Base-by-base conservation (phyloP, 805 yeast genomes). In the Metschnikowia lachancei region DNA sequence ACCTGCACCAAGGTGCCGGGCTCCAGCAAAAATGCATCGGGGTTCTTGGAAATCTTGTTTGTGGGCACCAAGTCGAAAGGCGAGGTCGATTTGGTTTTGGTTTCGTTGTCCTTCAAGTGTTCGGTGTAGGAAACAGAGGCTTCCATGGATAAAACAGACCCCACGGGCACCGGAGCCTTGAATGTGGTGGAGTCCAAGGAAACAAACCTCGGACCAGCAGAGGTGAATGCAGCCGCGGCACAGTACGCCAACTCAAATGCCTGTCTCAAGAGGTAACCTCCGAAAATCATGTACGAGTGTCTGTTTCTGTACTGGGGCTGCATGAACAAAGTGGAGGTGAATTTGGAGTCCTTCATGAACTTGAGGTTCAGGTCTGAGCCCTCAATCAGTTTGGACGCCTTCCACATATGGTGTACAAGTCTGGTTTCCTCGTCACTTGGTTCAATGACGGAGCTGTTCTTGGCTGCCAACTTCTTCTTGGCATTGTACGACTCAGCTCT, bases 231-330 rank as follows among this genome's bases (percentile, higher is more conserved):
- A 5, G 96, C 96, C 7, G 96, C 89, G 14, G 92, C 81, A 67
- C 96, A 89, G 63, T 90, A 91, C 1, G 96, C 97, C 59, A 91
- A 78, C 64, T 91, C 98, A 63, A 91, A 91, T 2, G 96, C 82
- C 67, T 90, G 96, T 65, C 97, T 81, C 74, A 91, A 78, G 60
- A 91, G 71, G 60, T 91, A 91, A 24, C 98, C 98, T 57, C 98
- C 98, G 65, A 91, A 91, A 38, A 91, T 87, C 88, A 90, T 89
- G 67, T 85, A 88, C 3, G 95, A 86, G 63, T 91, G 96, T 63
- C 96, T 80, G 72, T 91, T 91, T 68, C 97, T 81, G 70, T 90
- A 91, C 70, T 91, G 97, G 1, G 97, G 97, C 67, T 91, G 97
- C 92, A 91, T 92, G 66, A 90, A 82, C 59, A 84, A 77, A 6